Conservation (phyloP, 805 yeast species). For the Pichia californica region DNA sequence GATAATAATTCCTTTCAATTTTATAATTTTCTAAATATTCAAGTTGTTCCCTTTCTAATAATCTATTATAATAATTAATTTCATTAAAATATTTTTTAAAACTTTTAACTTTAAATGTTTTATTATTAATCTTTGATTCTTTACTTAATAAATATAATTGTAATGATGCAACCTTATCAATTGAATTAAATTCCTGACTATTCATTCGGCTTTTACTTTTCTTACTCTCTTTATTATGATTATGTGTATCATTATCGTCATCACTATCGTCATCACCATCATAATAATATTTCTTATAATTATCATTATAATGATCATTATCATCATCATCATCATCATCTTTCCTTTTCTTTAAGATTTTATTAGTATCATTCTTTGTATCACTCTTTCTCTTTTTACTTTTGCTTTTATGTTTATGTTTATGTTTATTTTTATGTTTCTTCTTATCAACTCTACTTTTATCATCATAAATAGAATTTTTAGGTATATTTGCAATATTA, state of each 20-base stretch:
- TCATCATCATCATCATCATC: too few relatives aligned
- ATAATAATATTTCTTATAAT: too few relatives aligned
- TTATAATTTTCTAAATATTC: slow-evolving; percentile 8
- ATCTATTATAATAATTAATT: slow-evolving; percentile 8
- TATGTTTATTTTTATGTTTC: too few relatives aligned
- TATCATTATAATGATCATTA: not conserved
- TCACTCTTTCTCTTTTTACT: too few relatives aligned
- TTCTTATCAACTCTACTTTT: not conserved
- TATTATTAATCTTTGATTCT: slow-evolving; percentile 5
- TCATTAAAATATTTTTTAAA: not conserved
- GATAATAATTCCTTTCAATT: slow-evolving; percentile 6
- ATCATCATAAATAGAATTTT: not conserved
- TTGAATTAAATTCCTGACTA: not conserved
- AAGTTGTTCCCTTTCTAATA: slow-evolving; percentile 2
- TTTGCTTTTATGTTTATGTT: too few relatives aligned
- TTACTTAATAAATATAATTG: slow-evolving; percentile 15
- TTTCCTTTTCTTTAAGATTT: too few relatives aligned
- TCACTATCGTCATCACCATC: too few relatives aligned
- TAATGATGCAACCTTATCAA: slow-evolving; percentile 15
- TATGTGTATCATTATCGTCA: not conserved
- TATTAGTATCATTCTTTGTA: too few relatives aligned
- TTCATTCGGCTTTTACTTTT: too few relatives aligned
- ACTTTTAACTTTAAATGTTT: not conserved
- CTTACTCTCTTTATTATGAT: too few relatives aligned
- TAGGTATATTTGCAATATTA: too few relatives aligned